Percentiles rank a stretch among this genome's conserved stretches.
phyloP scores from a whole-genome alignment of 2,329 filamentous ascomycete species.

The Cordyceps militaris region DNA sequence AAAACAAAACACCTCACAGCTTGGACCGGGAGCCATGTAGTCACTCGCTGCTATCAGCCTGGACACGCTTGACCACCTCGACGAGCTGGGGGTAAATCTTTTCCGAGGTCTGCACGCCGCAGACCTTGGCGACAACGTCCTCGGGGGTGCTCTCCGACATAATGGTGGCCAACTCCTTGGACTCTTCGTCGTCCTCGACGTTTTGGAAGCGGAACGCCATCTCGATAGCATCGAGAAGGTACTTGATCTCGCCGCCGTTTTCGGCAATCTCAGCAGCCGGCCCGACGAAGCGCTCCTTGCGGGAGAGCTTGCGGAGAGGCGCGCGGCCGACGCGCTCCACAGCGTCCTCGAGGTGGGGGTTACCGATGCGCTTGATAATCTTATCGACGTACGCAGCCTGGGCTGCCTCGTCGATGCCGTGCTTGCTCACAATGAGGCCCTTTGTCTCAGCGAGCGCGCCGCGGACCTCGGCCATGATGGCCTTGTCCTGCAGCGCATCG shows the following conservation, averaged over 20 bases:
- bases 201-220: conserved; percentile 95
- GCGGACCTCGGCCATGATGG: conserved; percentile 73
- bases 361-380: conserved; percentile 89
- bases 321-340: conserved; percentile 94
- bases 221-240: conserved; percentile 76
- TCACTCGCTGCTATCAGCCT: conserved; percentile 47
- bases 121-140: conserved; percentile 72
- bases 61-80: conserved; percentile 75
- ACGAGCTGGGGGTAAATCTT: conserved; percentile 72
- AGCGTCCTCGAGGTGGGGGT: conserved; percentile 84
- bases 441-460: conserved; percentile 81
- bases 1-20: neutral
- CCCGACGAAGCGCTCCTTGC: conserved; percentile 93
- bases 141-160: conserved; percentile 67
- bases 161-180: conserved; percentile 74
- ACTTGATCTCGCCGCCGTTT: conserved; percentile 62
- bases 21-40: conserved; percentile 14
- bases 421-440: conserved; percentile 77
- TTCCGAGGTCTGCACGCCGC: conserved; percentile 69
- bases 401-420: conserved; percentile 65
- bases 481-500: conserved; percentile 74
- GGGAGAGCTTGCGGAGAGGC: conserved; percentile 84
- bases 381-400: conserved; percentile 84
- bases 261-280: conserved; percentile 87
- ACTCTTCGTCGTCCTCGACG: conserved; percentile 86